Conservation (phyloP, 495 filamentous ascomycete genomes). For the Apodospora peruviana region DNA sequence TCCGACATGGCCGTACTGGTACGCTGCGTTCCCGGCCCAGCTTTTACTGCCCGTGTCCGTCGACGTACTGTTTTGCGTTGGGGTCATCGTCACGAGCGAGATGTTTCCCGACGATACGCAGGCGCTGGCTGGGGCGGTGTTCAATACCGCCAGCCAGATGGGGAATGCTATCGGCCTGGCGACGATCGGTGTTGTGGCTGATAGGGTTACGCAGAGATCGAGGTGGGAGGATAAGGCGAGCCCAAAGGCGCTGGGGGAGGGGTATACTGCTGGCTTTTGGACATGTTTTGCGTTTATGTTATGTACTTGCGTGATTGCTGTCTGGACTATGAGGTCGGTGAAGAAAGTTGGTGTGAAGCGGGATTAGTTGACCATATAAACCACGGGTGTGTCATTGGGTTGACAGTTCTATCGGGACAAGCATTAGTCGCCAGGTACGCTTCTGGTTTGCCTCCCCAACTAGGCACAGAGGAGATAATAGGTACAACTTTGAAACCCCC, state of each 20-base stretch:
- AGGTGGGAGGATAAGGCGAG: conserved; percentile 23
- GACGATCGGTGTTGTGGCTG: conserved; percentile 50
- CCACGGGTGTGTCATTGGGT: too few species aligned
- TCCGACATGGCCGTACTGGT: conserved; percentile 52
- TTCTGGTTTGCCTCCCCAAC: too few species aligned
- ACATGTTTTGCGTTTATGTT: conserved; percentile 12
- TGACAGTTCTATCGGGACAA: too few species aligned
- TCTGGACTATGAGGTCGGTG: neutral
- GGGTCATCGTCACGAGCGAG: conserved; percentile 57
- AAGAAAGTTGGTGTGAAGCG: neutral
- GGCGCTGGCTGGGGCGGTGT: conserved; percentile 58
- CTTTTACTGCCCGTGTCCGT: conserved; percentile 26
- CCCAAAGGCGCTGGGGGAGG: conserved; percentile 43
- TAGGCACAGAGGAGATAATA: too few species aligned
- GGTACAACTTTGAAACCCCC: too few species aligned
- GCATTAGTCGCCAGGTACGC: too few species aligned
- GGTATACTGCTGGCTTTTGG: conserved; percentile 59
- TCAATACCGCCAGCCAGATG: conserved; percentile 58
- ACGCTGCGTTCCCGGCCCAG: conserved; percentile 36
- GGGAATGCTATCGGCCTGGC: conserved; percentile 55
- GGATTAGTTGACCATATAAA: too few species aligned
- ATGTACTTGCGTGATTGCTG: neutral
- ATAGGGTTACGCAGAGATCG: conserved; percentile 37
- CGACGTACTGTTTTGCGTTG: conserved; percentile 58
- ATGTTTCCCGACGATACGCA: conserved; percentile 53